A percentile compares a stretch with the other conserved stretches of the same genome.
phyloP scores from a whole-genome alignment of 2,329 filamentous ascomycete species.

The Botrytis deweyae region DNA sequence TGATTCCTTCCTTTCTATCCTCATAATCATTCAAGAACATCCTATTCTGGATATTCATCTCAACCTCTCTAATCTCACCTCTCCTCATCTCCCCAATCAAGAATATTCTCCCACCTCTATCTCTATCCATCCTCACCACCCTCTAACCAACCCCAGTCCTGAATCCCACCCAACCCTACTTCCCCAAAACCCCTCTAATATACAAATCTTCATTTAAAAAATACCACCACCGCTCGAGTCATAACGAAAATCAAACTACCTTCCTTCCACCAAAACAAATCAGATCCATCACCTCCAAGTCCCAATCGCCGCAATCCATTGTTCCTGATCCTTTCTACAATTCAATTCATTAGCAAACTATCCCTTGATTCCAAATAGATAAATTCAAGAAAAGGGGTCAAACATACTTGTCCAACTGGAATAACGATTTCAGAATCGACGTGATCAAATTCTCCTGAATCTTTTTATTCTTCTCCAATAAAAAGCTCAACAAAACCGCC shows the following conservation, averaged over 20 bases:
- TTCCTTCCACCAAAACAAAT: background rate
- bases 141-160: background rate
- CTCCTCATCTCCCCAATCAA: background rate
- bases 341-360: slow-evolving; percentile 17
- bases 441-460: slow-evolving; percentile 69
- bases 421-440: slow-evolving; percentile 71
- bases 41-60: background rate
- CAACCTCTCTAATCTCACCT: no score
- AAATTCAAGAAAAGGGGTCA: background rate
- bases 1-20: background rate
- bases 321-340: slow-evolving; percentile 72
- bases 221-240: background rate
- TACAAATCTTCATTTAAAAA: background rate
- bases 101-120: background rate
- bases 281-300: slow-evolving; percentile 8
- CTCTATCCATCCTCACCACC: background rate
- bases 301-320: slow-evolving; percentile 74
- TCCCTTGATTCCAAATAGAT: background rate
- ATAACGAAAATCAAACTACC: background rate
- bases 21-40: background rate
- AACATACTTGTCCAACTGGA: slow-evolving; percentile 73
- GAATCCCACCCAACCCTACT: background rate
- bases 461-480: slow-evolving; percentile 78
- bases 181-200: background rate
- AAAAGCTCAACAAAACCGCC: slow-evolving; percentile 77